phyloP scores from a whole-genome alignment of 2,329 filamentous ascomycete species.

The Cytospora piceae region DNA sequence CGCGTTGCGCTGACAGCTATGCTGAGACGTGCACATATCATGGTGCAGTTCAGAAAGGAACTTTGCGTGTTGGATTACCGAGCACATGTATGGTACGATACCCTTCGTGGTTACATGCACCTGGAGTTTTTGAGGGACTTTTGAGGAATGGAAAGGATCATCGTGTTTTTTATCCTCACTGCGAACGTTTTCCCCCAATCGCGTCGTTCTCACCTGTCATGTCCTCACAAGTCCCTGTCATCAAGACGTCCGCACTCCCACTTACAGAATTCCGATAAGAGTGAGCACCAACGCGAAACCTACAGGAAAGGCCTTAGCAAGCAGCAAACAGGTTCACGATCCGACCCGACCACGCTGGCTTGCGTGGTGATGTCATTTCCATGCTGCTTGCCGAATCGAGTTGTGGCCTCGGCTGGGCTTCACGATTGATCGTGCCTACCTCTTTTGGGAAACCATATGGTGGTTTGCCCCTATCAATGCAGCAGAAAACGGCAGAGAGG shows the following conservation, averaged over 20 bases:
- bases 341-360: background rate
- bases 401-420: background rate
- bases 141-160: background rate
- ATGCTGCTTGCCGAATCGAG: no score
- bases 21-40: background rate
- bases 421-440: background rate
- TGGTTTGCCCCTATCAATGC: no score
- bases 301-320: no score
- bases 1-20: background rate
- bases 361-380: background rate
- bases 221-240: no score
- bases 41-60: background rate
- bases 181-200: no score
- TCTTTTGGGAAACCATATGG: background rate
- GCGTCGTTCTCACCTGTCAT: no score
- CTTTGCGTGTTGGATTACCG: background rate
- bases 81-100: constrained; percentile 10
- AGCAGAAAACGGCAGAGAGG: background rate
- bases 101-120: background rate
- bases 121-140: background rate
- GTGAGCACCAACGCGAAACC: no score
- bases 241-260: no score
- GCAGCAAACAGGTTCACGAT: background rate
- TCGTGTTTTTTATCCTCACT: background rate
- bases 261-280: no score